These are phyloP conservation scores for Botrytis galanthina DNA, from an alignment of 2,329 filamentous ascomycete genomes.

Conservation along the genomic window DNA sequence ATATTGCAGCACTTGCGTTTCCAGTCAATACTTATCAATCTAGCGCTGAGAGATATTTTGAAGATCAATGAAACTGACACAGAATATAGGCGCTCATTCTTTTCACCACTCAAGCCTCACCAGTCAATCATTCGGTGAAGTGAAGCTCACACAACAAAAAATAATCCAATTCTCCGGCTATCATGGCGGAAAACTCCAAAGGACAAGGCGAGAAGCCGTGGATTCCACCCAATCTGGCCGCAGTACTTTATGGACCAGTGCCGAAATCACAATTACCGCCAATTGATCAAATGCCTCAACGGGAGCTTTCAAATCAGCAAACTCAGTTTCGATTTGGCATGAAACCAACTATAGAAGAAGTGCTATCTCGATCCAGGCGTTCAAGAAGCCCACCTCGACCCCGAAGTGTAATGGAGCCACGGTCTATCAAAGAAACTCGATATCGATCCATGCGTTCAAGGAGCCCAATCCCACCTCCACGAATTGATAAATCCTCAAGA, in stretches of 20 bases:
- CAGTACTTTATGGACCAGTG: neutral
- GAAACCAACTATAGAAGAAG: neutral
- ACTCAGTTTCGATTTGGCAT: neutral
- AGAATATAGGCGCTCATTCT: neutral
- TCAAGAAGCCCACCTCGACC: too few relatives aligned
- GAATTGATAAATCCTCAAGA: neutral
- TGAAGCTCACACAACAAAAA: neutral
- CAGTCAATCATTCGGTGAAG: accelerated
- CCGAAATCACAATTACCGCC: neutral
- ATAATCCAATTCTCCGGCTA: accelerated
- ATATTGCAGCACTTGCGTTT: neutral
- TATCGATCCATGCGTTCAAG: too few relatives aligned
- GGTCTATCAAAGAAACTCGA: too few relatives aligned
- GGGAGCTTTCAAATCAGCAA: neutral
- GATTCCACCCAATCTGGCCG: neutral
- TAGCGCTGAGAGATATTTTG: neutral
- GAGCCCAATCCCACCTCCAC: too few relatives aligned
- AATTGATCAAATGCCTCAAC: neutral
- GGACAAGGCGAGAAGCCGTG: neutral
- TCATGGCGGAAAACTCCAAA: neutral
- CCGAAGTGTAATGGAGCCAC: too few relatives aligned
- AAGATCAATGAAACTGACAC: neutral
- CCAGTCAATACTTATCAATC: neutral
- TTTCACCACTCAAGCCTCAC: neutral
- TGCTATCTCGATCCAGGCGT: neutral